Evolutionary conservation across 805 yeast species (phyloP).

Genomic region (Yarrowia phangngaensis): DNA sequence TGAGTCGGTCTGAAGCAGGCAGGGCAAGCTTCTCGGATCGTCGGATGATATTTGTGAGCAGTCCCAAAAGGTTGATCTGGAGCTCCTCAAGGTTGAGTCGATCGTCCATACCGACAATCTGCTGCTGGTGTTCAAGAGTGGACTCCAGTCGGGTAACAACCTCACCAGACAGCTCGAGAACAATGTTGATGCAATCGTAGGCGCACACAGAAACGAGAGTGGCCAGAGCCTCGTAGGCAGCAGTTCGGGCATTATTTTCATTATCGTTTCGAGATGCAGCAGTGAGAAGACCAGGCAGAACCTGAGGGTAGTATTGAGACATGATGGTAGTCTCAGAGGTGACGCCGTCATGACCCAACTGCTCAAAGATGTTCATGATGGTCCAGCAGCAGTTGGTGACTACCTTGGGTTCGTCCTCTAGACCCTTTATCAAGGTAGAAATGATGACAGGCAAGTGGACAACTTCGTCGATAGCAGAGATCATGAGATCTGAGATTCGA

Average conservation of each 20-base stretch:
- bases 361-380: slow-evolving; percentile 84
- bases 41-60: slow-evolving; percentile 78
- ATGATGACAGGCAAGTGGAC: slow-evolving; percentile 66
- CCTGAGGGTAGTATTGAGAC: slow-evolving; percentile 65
- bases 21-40: slow-evolving; percentile 65
- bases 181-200: slow-evolving; percentile 60
- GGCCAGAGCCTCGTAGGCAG: slow-evolving; percentile 93
- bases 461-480: slow-evolving; percentile 67
- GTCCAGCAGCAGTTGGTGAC: slow-evolving; percentile 99
- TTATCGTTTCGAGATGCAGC: slow-evolving; percentile 73
- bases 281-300: slow-evolving; percentile 66
- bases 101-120: slow-evolving; percentile 63
- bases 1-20: slow-evolving; percentile 73
- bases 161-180: slow-evolving; percentile 70
- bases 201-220: slow-evolving; percentile 75
- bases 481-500: slow-evolving; percentile 82
- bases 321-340: slow-evolving; percentile 53
- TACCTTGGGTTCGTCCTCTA: slow-evolving; percentile 87
- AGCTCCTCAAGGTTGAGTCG: slow-evolving; percentile 78
- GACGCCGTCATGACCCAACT: slow-evolving; percentile 55
- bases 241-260: slow-evolving; percentile 83
- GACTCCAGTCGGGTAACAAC: slow-evolving; percentile 67
- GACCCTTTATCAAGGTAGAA: slow-evolving; percentile 70
- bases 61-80: slow-evolving; percentile 71
- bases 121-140: slow-evolving; percentile 57